Evolutionary conservation across 352 stramenopile species (phyloP), one percentile per base, ranked within the genome.

Genomic region (Globisporangium echinulatum): DNA sequence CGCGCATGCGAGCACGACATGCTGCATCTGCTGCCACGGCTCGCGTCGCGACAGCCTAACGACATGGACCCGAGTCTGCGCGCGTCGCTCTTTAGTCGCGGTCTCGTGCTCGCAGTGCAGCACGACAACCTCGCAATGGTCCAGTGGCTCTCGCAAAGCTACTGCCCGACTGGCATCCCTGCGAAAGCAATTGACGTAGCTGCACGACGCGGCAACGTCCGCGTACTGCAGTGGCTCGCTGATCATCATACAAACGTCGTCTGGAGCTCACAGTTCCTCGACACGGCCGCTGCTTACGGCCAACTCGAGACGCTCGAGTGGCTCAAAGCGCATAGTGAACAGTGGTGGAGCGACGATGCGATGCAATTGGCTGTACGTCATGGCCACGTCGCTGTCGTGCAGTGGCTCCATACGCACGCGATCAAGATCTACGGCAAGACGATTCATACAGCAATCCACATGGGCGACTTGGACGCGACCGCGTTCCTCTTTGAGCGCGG

Each of bases 381-480:
- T 42, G 56, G 56, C 40, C 56, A 62, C 39, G 39, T 62, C 5
- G 49, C 37, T 4, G 52, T 65, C 13, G 59, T 65, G 4, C 48
- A 65, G 17, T 65, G 59, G 59, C 52, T 64, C 6, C 59, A 64
- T 17, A 40, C 52, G 38, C 44, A 64, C 59, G 54, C 50, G 44
- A 58, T 59, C 58, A 59, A 62, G 49, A 51, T 60, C 40, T 60
- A 60, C 37, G 55, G 55, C 55, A 60, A 60, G 46, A 53, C 55
- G 25, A 47, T 60, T 33, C 55, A 60, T 44, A 53, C 55, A 9
- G 55, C 55, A 2, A 60, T 60, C 46, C 36, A 52, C n/a, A 60
- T 60, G 55, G 55, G 55, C 46, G 55, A 60, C 37, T 37, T 60
- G 36, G 48, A 62, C 36, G 43, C 56, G 5, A 62, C 49, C 19